Conservation (phyloP, 228 moss, liverwort and hornwort genomes). For the Sphagnum fallax region DNA sequence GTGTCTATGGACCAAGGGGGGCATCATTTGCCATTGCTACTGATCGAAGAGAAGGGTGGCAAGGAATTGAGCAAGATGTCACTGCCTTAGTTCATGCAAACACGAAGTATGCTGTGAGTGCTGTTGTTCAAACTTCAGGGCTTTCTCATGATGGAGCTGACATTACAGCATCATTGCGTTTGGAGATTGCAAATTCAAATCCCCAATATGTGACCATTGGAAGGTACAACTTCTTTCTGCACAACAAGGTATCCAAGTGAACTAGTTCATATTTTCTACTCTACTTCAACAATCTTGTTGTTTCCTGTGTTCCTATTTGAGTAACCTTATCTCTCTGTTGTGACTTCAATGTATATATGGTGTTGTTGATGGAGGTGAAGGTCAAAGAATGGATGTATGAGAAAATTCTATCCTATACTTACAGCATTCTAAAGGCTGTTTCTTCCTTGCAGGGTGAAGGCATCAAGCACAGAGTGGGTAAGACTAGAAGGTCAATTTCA, state of each 20-base stretch:
- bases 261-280: no score
- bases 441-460: slow-evolving; percentile 26
- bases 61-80: slow-evolving; percentile 51
- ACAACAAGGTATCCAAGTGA: no score
- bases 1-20: slow-evolving; percentile 31
- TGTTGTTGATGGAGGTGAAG: no score
- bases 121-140: slow-evolving; percentile 37
- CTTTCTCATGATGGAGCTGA: slow-evolving; percentile 27
- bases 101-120: slow-evolving; percentile 30
- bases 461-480: slow-evolving; percentile 47
- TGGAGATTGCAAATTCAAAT: slow-evolving; percentile 26
- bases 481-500: slow-evolving; percentile 37
- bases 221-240: slow-evolving; percentile 16
- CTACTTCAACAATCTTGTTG: no score
- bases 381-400: no score
- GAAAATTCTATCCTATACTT: no score
- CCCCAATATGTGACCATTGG: slow-evolving; percentile 35
- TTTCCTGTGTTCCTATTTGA: no score
- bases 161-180: slow-evolving; percentile 45
- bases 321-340: no score
- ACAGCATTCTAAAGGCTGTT: no score
- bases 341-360: no score
- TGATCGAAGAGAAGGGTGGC: slow-evolving; percentile 42
- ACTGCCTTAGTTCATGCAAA: slow-evolving; percentile 30
- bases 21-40: slow-evolving; percentile 40